Evolutionary conservation across 139 green algal species (phyloP), one percentile per base, ranked within the genome.

Genomic region (Chlorella sp.): DNA sequence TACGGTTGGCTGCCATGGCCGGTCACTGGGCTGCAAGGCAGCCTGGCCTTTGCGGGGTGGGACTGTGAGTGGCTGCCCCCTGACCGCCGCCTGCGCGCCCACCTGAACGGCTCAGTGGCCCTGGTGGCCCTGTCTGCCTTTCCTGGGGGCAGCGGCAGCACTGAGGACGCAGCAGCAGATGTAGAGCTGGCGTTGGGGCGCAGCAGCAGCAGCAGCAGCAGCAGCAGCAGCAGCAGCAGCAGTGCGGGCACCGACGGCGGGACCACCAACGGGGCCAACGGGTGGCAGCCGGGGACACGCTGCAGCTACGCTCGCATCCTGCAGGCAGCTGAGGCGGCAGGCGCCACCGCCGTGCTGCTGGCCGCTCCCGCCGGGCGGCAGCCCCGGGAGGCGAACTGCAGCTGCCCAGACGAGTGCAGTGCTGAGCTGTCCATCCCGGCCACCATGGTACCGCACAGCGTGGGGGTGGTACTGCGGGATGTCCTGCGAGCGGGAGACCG

Each of bases 361-460:
- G 75, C 83, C 40, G 70, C 82, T 14, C 48, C 65, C 1, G 24
- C 56, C 34, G 87, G 83, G 1, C 22, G 43, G 9, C 80, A 90
- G 17, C 64, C 88, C 13, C 60, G 26, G 6, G 43, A 76, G 41
- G 79, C 88, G 19, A 67, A 73, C 41, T 90, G 87, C 78, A 76
- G 40, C 7, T 24, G 44, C 19, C 38, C 26, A 8, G 64, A 26
- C 4, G 87, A 90, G 83, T 85, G 87, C 51, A 67, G 24, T 0
- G 32, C 44, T 54, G 56, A 76, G 5, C 26, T 90, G 40, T 48
- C 24, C 11, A 82, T 84, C 2, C 83, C 82, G 28, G 87, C 79
- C 40, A 82, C 65, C 41, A 90, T 88, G 87, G 73, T 88, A 13
- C 38, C 54, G 2, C 26, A 78, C 69, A 34, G 67, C 6, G 83